phyloP scores from a whole-genome alignment of 768 basidiomycete genomes.

The Nevesoporus exiguus region DNA sequence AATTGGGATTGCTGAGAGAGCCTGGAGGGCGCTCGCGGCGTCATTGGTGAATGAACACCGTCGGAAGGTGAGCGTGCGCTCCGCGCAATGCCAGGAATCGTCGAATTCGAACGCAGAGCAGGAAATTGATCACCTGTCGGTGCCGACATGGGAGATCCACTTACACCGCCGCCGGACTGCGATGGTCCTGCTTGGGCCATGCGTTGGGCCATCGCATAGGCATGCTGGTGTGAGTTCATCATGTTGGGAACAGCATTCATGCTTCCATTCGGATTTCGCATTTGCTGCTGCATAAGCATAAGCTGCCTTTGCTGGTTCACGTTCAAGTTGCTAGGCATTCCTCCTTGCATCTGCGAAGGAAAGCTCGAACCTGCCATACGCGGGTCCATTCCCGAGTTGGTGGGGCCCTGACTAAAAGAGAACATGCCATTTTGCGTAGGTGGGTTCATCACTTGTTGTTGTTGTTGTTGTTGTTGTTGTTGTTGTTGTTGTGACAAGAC shows the following conservation, averaged over 20 bases:
- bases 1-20: conserved; percentile 45
- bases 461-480: conserved; percentile 27
- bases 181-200: conserved; percentile 42
- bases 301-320: conserved; percentile 46
- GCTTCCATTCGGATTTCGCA: conserved; percentile 27
- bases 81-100: conserved; percentile 72
- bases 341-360: conserved; percentile 29
- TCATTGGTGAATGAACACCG: conserved; percentile 43
- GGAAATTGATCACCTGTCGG: conserved; percentile 43
- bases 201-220: conserved; percentile 41
- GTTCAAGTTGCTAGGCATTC: conserved; percentile 27
- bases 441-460: conserved; percentile 28
- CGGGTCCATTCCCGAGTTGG: conserved; percentile 29
- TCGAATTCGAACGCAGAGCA: conserved; percentile 52
- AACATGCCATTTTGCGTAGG: conserved; percentile 33
- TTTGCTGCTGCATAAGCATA: conserved; percentile 38
- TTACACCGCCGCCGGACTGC: conserved; percentile 22
- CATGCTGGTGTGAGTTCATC: conserved; percentile 34
- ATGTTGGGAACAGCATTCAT: conserved; percentile 26
- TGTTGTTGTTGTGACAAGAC: conserved; percentile 28
- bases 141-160: conserved; percentile 43
- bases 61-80: conserved; percentile 77
- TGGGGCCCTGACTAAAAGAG: conserved; percentile 24
- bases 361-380: conserved; percentile 29
- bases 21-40: conserved; percentile 35